Evolutionary conservation across 176 grass and related monocot genomes (phyloP), one percentile per base, ranked within the genome.

Genomic region (Oryza glaberrima): DNA sequence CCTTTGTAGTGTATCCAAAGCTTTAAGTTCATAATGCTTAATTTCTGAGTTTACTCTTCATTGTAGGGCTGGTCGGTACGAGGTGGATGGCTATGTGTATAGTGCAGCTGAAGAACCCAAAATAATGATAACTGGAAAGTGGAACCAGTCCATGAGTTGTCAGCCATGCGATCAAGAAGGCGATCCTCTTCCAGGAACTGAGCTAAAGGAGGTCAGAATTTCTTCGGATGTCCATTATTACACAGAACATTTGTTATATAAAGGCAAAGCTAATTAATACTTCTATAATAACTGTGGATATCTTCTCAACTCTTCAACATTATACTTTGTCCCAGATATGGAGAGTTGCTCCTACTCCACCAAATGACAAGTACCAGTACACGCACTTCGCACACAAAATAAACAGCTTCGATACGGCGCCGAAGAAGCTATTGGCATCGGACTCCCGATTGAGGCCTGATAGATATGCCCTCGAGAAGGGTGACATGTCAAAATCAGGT

Each of bases 21-120:
- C 11, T 83, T 51, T 60, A 73, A 73, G 35, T 56, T 67, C 61
- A 38, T 72, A 38, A 60, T 76, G 26, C 65, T 78, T 73, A 22
- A 51, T 26, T 51, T 58, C 52, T 58, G 17, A 58, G 17, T 78
- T 70, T 83, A 19, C 52, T 25, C 2, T 82, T 75, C 30, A 81
- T 88, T 79, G 54, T 79, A 99, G 96, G 83, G 91, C 91, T 87
- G 94, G 90, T 15, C 88, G 96, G 67, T 96, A 89, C 3, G 96
- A 99, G 93, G 79, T 99, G 22, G 96, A 99, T 82, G 96, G 96
- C 43, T 99, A 96, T 77, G 96, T 96, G 77, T 99, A 94, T 77
- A 91, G 71, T 91, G 85, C 96, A 64, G 91, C 52, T 30, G 96
- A 99, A 88, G 94, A 99, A 81, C 94, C 97, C 3, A 99, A 99